Conservation (phyloP, 108 stramenopile species). For the Nitzschia putrida region DNA sequence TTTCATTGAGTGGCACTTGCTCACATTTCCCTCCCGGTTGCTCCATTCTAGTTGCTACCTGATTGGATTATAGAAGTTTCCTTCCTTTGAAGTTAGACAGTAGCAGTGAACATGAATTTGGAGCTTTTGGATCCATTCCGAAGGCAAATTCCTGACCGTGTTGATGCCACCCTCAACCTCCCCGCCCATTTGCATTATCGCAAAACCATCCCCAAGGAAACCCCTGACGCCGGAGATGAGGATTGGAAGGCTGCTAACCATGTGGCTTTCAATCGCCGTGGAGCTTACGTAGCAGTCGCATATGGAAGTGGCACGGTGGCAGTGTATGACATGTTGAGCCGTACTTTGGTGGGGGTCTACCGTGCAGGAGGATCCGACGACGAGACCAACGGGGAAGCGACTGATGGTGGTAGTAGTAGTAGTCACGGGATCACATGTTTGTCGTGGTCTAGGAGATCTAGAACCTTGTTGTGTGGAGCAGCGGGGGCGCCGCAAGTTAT, state of each 20-base stretch:
- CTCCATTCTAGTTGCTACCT: too few relatives aligned
- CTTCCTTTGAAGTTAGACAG: too few relatives aligned
- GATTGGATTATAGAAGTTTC: too few relatives aligned
- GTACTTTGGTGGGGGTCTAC: constrained; percentile 66
- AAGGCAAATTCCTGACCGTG: constrained; percentile 74
- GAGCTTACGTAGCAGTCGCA: constrained; percentile 66
- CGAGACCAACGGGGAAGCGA: constrained; percentile 3
- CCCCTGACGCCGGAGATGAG: constrained; percentile 2
- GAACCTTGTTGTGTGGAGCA: constrained; percentile 59
- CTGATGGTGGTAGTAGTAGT: background rate
- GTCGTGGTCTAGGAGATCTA: constrained; percentile 60
- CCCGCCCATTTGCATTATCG: constrained; percentile 52
- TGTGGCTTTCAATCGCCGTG: constrained; percentile 70
- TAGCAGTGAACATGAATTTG: constrained; percentile 59
- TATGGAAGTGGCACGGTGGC: constrained; percentile 71
- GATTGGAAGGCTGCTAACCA: constrained; percentile 64
- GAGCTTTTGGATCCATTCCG: constrained; percentile 76
- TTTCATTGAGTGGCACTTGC: too few relatives aligned
- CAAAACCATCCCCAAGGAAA: constrained; percentile 9
- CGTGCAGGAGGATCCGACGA: background rate
- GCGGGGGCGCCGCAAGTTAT: constrained; percentile 51
- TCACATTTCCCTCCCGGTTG: too few relatives aligned
- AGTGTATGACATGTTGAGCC: constrained; percentile 56
- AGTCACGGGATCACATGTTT: constrained; percentile 62
- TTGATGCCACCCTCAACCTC: constrained; percentile 72